These are phyloP conservation scores for Lavandula angustifolia DNA, from an alignment of 257 asterid species.

Conservation along the genomic window DNA sequence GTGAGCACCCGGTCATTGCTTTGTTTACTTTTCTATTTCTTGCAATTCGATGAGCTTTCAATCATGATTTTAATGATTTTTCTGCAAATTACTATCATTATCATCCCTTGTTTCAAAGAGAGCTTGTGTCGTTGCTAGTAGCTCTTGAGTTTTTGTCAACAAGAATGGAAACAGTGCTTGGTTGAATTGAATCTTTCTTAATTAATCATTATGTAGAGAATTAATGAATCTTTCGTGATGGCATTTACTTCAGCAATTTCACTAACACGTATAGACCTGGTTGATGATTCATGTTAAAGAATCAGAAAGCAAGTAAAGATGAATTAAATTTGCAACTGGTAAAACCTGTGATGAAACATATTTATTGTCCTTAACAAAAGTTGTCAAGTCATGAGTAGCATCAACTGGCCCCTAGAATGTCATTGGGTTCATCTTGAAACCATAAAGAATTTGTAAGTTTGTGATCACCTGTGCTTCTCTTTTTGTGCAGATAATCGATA, in stretches of 20 bases:
- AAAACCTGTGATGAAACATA: neutral
- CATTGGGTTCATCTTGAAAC: constrained; percentile 10
- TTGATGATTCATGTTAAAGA: neutral
- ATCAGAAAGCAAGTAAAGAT: neutral
- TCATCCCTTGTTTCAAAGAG: neutral
- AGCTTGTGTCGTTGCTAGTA: constrained; percentile 2
- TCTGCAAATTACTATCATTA: neutral
- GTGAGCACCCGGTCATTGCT: constrained; percentile 37
- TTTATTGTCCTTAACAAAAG: neutral
- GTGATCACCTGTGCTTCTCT: constrained; percentile 7
- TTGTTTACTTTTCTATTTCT: neutral
- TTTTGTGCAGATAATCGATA: constrained; percentile 68
- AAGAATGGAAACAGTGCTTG: neutral
- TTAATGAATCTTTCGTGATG: neutral
- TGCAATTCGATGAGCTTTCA: neutral
- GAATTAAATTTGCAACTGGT: neutral
- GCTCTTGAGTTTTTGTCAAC: constrained; percentile 5
- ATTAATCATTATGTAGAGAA: neutral
- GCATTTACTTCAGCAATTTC: neutral
- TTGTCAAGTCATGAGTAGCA: neutral
- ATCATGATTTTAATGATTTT: neutral
- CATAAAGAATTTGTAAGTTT: neutral
- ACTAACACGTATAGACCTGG: neutral
- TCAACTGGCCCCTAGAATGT: neutral
- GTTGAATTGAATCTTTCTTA: neutral